A percentile compares a stretch with the other conserved stretches of the same genome.
These are phyloP conservation scores for Lasiosphaeria hispida DNA, from an alignment of 495 filamentous ascomycete genomes.

Conservation along the genomic window DNA sequence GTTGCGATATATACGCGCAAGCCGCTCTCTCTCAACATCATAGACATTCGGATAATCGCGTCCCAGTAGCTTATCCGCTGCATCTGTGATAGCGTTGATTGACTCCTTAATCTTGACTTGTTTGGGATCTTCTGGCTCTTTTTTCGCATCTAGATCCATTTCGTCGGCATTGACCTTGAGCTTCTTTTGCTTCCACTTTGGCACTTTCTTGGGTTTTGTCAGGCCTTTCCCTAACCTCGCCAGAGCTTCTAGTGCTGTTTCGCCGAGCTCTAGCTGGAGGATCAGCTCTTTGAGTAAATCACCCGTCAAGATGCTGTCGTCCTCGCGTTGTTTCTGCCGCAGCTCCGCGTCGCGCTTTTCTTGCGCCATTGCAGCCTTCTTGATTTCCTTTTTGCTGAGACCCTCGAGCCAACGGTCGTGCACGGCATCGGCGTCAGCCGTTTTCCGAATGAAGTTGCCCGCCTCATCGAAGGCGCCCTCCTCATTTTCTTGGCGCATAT, in stretches of 20 bases:
- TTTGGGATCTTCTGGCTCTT: slow-evolving; percentile 60
- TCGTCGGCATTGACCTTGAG: slow-evolving; percentile 36
- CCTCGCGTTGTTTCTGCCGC: slow-evolving; percentile 61
- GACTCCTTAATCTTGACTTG: slow-evolving; percentile 66
- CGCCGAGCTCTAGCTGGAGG: slow-evolving; percentile 67
- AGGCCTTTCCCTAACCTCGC: slow-evolving; percentile 72
- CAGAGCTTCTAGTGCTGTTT: slow-evolving; percentile 86
- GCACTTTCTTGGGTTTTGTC: slow-evolving; percentile 62
- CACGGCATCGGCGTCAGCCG: slow-evolving; percentile 80
- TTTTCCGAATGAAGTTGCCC: slow-evolving; percentile 91
- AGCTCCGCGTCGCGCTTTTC: slow-evolving; percentile 79
- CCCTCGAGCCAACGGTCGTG: slow-evolving; percentile 94
- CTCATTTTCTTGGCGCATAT: slow-evolving; percentile 86
- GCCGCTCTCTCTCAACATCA: slow-evolving; percentile 78
- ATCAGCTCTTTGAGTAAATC: slow-evolving; percentile 76
- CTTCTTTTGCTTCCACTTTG: slow-evolving; percentile 60
- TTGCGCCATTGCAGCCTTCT: slow-evolving; percentile 79
- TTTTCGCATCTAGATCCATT: slow-evolving; percentile 65
- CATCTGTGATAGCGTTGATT: slow-evolving; percentile 80
- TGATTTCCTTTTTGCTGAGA: slow-evolving; percentile 89
- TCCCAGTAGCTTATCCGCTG: slow-evolving; percentile 79
- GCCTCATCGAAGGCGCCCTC: slow-evolving; percentile 87
- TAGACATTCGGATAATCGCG: slow-evolving; percentile 85
- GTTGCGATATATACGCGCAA: slow-evolving; percentile 77
- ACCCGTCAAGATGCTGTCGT: slow-evolving; percentile 71